A percentile compares a stretch with the other conserved stretches of the same genome.
phyloP scores from a whole-genome alignment of 345 rosid genomes.

The Arabidopsis suecica region DNA sequence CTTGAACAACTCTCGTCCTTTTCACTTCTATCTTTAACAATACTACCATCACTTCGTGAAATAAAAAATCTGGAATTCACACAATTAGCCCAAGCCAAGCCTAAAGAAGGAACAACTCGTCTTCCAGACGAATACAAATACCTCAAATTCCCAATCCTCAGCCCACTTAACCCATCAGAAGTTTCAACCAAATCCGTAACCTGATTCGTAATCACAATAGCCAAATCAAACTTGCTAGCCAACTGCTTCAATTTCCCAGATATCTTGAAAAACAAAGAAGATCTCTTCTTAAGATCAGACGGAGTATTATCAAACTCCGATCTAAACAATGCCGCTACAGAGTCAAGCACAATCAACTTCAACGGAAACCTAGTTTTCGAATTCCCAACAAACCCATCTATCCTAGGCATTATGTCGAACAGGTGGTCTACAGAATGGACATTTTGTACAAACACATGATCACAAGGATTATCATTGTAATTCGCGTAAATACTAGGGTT shows the following conservation, averaged over 20 bases:
- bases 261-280: slow-evolving; percentile 76
- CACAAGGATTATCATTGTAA: slow-evolving; percentile 57
- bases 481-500: slow-evolving; percentile 42
- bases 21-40: slow-evolving; percentile 28
- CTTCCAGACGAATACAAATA: slow-evolving; percentile 70
- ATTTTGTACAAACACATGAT: slow-evolving; percentile 61
- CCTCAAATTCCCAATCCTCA: slow-evolving; percentile 73
- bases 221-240: slow-evolving; percentile 68
- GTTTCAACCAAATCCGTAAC: slow-evolving; percentile 73
- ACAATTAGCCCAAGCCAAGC: slow-evolving; percentile 85
- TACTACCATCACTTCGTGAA: slow-evolving; percentile 54
- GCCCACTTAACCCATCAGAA: slow-evolving; percentile 63
- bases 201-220: slow-evolving; percentile 83
- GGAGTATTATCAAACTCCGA: slow-evolving; percentile 84
- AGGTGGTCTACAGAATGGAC: slow-evolving; percentile 68
- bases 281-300: slow-evolving; percentile 65
- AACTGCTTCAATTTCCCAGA: slow-evolving; percentile 70
- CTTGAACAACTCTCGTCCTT: slow-evolving; percentile 33
- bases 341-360: slow-evolving; percentile 80
- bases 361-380: slow-evolving; percentile 57
- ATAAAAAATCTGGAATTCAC: slow-evolving; percentile 83
- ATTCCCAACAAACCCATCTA: slow-evolving; percentile 53
- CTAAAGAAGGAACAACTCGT: slow-evolving; percentile 74
- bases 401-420: slow-evolving; percentile 73
- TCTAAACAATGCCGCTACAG: slow-evolving; percentile 84